Evolutionary conservation across 768 basidiomycete genomes (phyloP), one percentile per base, ranked within the genome.

Genomic region (Trametopsis cervina): DNA sequence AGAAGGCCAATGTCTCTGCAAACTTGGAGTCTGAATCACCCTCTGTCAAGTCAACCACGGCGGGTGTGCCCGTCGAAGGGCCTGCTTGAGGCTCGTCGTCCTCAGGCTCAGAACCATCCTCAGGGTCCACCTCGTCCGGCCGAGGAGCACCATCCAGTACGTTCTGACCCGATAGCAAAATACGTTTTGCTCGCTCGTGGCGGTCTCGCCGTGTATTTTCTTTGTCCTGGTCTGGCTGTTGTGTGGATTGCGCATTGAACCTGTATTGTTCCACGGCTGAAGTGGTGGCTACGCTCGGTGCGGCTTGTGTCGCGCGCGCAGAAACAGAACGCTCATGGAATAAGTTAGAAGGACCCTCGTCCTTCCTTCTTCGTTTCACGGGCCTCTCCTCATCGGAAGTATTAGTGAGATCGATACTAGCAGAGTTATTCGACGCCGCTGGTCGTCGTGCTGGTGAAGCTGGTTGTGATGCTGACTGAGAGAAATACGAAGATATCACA

Each of bases 171-270:
- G 69, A 65, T 18, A 81, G 64, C 3, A 84, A 66, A 47, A 69
- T 78, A 51, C 63, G 69, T 63, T 74, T 74, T 42, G 75, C 75
- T 5, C 70, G 68, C 43, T 77, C 73, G 44, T 64, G 69, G 22
- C 67, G 46, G 29, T 15, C 25, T 44, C 39, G 4, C 24, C 12
- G 13, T 40, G 15, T 25, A 37, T 44, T 13, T 63, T 44, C 56
- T 53, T 37, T 55, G 55, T 38, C 63, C 58, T 27, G 57, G 17
- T 7, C 17, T 40, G 44, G 41, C 21, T 23, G 17, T 15, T 33
- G 29, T 33, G 29, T 7, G 7, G 15, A 7, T 15, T 33, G 29
- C 29, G 29, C 15, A 15, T 15, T 33, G 15, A 33, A 33, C 9
- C 29, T 7, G 29, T 33, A 33, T 15, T 33, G 29, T 7, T 33